Base-by-base conservation (phyloP, 2,329 filamentous ascomycete genomes). In the Venturia effusa region DNA sequence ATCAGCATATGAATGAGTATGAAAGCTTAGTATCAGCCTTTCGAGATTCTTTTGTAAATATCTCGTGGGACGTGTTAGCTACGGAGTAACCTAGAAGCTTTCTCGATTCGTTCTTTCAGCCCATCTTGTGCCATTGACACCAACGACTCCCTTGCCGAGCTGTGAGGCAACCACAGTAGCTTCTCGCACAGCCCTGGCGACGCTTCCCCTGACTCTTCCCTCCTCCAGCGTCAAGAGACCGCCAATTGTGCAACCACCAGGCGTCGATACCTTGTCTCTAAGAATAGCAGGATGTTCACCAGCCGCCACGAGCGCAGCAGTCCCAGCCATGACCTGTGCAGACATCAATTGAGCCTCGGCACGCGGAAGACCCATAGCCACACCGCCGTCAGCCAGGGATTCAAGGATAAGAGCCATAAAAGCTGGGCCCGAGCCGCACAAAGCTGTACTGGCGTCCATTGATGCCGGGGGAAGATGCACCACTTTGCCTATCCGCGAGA, bases 371-470 rank as follows among this genome's bases (percentile, higher is more conserved):
- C 89, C 89, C 86, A 91, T 90, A 17, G 89, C 88, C 1, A 93
- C 88, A 4, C 85, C 89, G 7, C 88, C 89, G 69, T 92, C 89
- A 17, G 89, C 85, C 57, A 88, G 82, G 7, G 87, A 88, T 75
- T 93, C 89, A 19, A 91, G 80, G 70, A 92, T 81, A 54, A 93
- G 78, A 0, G 88, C 83, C 68, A 89, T 90, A 75, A 92, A 92
- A 0, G 88, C 89, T 0, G 88, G 88, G 0, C 87, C 88, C 5
- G 87, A 88, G 7, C 88, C 88, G 70, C 87, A 90, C 8, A 93
- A 80, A 1, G 88, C 87, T 0, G 89, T 92, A 54, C 81, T 83
- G 5, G 84, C 87, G 71, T 92, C 87, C 87, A 92, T 90, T 68
- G 81, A 82, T 39, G 78, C 76, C 3, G 86, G 78, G 0, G 88